Percentiles rank a stretch among this genome's conserved stretches.
Evolutionary conservation across 306 rosid species (phyloP).

Genomic region (Coriaria nepalensis): DNA sequence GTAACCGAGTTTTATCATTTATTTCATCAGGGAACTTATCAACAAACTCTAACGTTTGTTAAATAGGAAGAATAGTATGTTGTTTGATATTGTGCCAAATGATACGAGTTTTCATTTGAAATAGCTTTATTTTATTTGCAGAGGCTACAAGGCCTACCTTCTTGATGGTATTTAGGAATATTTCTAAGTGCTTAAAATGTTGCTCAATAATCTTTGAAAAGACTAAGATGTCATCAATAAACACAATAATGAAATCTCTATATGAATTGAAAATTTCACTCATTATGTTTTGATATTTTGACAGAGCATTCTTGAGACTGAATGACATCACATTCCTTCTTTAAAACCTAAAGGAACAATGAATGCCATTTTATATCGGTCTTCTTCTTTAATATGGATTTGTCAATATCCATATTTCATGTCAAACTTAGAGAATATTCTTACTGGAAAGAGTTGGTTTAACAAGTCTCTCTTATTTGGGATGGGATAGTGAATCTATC

Average conservation of each 20-base stretch:
- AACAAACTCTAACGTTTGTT: neutral
- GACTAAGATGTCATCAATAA: neutral
- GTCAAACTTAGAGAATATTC: neutral
- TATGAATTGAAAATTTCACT: neutral
- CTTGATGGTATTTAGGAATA: too few relatives aligned
- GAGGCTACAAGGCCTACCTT: too few relatives aligned
- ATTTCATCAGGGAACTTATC: slow-evolving; percentile 1
- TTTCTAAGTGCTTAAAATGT: neutral
- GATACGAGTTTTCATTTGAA: neutral
- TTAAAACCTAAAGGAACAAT: neutral
- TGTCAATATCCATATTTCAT: too few relatives aligned
- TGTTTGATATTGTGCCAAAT: neutral
- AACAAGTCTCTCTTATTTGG: neutral
- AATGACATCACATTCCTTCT: neutral
- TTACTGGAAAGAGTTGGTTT: neutral
- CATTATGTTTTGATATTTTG: too few relatives aligned
- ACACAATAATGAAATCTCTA: neutral
- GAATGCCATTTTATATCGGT: neutral
- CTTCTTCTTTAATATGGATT: neutral
- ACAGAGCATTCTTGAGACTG: neutral
- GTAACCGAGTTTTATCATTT: neutral
- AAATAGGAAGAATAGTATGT: neutral
- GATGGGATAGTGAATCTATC: neutral
- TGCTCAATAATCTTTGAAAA: neutral
- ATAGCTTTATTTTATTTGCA: neutral